Base-by-base conservation (phyloP, 1,139 yeast species). In the Insectozyma bohioensis region DNA sequence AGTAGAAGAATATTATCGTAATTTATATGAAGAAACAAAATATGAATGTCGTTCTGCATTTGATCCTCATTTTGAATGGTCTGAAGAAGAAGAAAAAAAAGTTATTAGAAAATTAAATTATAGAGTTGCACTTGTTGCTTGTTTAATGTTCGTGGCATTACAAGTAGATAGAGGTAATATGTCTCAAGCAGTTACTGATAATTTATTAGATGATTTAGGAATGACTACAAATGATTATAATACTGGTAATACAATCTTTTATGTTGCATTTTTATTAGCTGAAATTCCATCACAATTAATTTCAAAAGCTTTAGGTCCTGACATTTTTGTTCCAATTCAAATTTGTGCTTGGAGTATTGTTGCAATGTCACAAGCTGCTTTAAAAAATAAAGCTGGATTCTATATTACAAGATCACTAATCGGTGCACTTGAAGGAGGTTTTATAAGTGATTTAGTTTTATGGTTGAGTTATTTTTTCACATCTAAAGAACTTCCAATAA, bases 31-130 rank as follows among this genome's bases (percentile, higher is more conserved):
- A 24, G 42, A 41, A 2, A 49, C 56, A 20, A 32, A 58, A 3
- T 64, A 64, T 41, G 70, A 63, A 42, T 56, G 69, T 39, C 49
- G 58, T 23, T 45, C 43, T 14, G 57, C 43, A 9, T 60, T 62
- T 34, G 69, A 64, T 41, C 67, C 68, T 1, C 48, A 51, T 2
- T 54, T 56, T 35, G 52, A 55, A 10, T 63, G 69, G 69, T 51
- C 59, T 4, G 37, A 45, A 14, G 52, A 52, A 35, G 70, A 63
- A 46, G 70, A 63, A 35, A 46, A 48, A 33, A 48, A 41, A 26
- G 34, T 60, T 6, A 35, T 49, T n/a, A 33, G 51, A 24, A 58
- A 55, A 31, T 42, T 55, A 17, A 57, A 61, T 37, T 43, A 42
- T 41, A 43, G 54, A 31, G 63, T 61, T 26, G 50, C 58, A 7